These are phyloP conservation scores for Trematosphaeria pertusa DNA, from an alignment of 2,329 filamentous ascomycete genomes.

Conservation along the genomic window DNA sequence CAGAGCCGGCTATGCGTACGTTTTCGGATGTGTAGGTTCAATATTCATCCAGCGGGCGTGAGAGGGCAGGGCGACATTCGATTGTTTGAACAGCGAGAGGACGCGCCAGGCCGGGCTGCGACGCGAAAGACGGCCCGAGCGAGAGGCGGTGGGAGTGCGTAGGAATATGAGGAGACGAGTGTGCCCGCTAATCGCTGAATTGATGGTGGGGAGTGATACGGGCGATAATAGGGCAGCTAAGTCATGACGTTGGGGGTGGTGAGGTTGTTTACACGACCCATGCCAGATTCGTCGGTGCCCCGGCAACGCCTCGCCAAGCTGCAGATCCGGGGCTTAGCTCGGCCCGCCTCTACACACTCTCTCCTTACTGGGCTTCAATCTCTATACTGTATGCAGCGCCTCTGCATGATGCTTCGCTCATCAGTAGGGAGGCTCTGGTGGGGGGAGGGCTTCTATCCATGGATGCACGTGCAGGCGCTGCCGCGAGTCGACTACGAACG, in stretches of 20 bases:
- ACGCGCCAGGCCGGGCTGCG: not conserved
- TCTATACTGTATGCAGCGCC: no score
- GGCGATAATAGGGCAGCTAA: conserved; percentile 4
- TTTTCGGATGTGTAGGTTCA: not conserved
- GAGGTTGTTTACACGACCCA: not conserved
- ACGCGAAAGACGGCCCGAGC: not conserved
- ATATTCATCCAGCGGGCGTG: conserved; percentile 3
- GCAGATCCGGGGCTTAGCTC: no score
- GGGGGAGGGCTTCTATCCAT: no score
- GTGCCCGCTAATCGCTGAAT: not conserved
- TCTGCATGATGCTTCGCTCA: no score
- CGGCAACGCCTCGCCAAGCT: not conserved
- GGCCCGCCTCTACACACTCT: no score
- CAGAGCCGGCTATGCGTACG: conserved; percentile 2
- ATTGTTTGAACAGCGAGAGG: conserved; percentile 1
- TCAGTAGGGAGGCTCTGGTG: no score
- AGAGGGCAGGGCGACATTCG: conserved; percentile 3
- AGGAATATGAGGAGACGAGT: not conserved
- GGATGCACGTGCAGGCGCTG: no score
- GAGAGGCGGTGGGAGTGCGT: not conserved
- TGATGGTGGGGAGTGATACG: not conserved
- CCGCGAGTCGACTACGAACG: no score
- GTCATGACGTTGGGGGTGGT: conserved; percentile 4
- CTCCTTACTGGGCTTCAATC: no score
- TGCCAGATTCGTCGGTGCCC: not conserved